Conservation (phyloP, 2,329 filamentous ascomycete species). For the Hortaea sp. region DNA sequence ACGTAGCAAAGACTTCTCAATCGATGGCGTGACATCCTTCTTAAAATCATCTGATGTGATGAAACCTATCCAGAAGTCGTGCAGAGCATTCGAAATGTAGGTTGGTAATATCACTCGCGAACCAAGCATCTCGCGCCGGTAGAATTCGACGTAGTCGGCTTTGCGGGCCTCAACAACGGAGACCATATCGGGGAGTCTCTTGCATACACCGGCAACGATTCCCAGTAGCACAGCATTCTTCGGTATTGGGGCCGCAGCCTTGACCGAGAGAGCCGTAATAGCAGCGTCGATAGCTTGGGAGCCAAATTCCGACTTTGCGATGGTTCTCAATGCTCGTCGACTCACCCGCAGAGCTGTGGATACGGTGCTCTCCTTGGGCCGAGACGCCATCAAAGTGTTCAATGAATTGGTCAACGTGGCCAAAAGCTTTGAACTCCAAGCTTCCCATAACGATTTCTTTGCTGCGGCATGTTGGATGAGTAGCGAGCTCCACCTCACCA, state of each 20-base stretch:
- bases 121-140: constrained; percentile 71
- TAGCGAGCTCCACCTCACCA: constrained; percentile 81
- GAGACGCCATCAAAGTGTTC: constrained; percentile 64
- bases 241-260: constrained; percentile 52
- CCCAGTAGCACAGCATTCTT: constrained; percentile 73
- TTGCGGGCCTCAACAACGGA: constrained; percentile 56
- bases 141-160: constrained; percentile 68
- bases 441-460: constrained; percentile 50
- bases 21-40: constrained; percentile 63
- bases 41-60: constrained; percentile 63
- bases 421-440: constrained; percentile 56
- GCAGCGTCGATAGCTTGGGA: constrained; percentile 53
- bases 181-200: constrained; percentile 56
- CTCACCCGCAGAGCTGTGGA: constrained; percentile 68
- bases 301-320: constrained; percentile 53
- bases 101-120: constrained; percentile 61
- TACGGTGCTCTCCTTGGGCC: constrained; percentile 53
- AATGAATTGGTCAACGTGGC: constrained; percentile 61
- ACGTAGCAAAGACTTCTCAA: constrained; percentile 82
- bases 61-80: constrained; percentile 75
- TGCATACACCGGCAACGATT: constrained; percentile 76
- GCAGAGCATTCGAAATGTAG: constrained; percentile 62
- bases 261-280: constrained; percentile 58
- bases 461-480: constrained; percentile 62
- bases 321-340: constrained; percentile 65